Evolutionary conservation across 148 eudicot species (phyloP).

Genomic region (Nyssa sinensis): DNA sequence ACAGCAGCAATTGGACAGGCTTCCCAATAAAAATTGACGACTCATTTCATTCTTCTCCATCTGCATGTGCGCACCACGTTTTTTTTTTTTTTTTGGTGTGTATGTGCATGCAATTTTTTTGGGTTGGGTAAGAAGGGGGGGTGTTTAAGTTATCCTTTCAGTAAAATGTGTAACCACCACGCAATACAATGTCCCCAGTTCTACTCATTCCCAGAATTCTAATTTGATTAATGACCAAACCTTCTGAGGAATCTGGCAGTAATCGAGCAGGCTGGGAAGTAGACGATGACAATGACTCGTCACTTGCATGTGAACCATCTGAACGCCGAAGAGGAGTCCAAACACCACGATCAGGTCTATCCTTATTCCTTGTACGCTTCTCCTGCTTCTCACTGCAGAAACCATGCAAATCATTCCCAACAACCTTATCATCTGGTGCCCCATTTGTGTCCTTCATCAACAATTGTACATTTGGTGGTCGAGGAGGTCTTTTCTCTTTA

Average conservation of each 20-base stretch:
- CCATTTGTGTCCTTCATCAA: slow-evolving; percentile 40
- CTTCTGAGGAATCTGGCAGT: slow-evolving; percentile 51
- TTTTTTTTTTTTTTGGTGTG: no score
- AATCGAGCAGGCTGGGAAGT: slow-evolving; percentile 39
- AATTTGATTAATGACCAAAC: slow-evolving; percentile 44
- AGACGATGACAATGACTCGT: slow-evolving; percentile 48
- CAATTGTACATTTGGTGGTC: slow-evolving; percentile 44
- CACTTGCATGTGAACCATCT: slow-evolving; percentile 61
- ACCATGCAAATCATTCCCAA: slow-evolving; percentile 42
- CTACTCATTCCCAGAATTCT: neutral
- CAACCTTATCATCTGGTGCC: slow-evolving; percentile 54
- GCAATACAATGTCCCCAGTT: no score
- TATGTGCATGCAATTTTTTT: no score
- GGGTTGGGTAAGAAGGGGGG: no score
- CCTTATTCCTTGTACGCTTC: slow-evolving; percentile 74
- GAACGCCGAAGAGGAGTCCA: slow-evolving; percentile 88
- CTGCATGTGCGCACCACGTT: neutral
- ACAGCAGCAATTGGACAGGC: neutral
- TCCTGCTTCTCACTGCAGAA: slow-evolving; percentile 64
- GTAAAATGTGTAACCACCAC: no score
- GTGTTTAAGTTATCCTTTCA: no score
- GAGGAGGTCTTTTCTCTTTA: slow-evolving; percentile 79
- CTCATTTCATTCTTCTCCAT: slow-evolving; percentile 5
- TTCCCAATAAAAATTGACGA: neutral
- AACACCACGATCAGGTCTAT: slow-evolving; percentile 91